phyloP scores from a whole-genome alignment of 306 rosid genomes.

The Cucumis melo region DNA sequence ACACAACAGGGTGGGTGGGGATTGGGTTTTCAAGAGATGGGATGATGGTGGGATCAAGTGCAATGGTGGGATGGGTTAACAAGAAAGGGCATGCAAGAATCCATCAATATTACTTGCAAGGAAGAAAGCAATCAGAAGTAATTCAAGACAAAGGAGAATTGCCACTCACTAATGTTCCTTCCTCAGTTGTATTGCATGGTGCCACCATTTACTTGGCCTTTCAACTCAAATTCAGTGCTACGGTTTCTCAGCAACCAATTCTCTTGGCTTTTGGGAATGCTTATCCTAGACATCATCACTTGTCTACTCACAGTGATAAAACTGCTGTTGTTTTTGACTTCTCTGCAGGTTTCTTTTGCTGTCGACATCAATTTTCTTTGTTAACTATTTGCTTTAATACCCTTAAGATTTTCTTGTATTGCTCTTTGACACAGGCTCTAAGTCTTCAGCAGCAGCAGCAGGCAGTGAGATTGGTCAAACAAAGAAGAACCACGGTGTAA shows the following conservation, averaged over 20 bases:
- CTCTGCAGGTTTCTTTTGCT: conserved; percentile 45
- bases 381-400: background rate
- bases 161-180: conserved; percentile 73
- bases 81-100: conserved; percentile 75
- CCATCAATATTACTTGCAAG: conserved; percentile 76
- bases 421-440: conserved; percentile 33
- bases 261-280: conserved; percentile 59
- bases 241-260: conserved; percentile 54
- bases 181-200: conserved; percentile 76
- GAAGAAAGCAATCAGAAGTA: conserved; percentile 49
- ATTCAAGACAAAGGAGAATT: conserved; percentile 74
- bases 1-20: conserved; percentile 96
- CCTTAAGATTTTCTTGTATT: background rate
- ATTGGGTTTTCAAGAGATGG: conserved; percentile 84
- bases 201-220: conserved; percentile 80
- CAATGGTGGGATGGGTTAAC: conserved; percentile 83
- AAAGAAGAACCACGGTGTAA: conserved; percentile 81
- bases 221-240: conserved; percentile 52
- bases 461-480: conserved; percentile 27
- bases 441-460: conserved; percentile 19
- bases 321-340: conserved; percentile 57
- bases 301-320: conserved; percentile 50
- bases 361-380: background rate
- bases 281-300: conserved; percentile 46
- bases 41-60: conserved; percentile 92